A percentile compares a stretch with the other conserved stretches of the same genome.
phyloP scores from a whole-genome alignment of 1,284 basidiomycete genomes.

The Ceratobasidium sp. region DNA sequence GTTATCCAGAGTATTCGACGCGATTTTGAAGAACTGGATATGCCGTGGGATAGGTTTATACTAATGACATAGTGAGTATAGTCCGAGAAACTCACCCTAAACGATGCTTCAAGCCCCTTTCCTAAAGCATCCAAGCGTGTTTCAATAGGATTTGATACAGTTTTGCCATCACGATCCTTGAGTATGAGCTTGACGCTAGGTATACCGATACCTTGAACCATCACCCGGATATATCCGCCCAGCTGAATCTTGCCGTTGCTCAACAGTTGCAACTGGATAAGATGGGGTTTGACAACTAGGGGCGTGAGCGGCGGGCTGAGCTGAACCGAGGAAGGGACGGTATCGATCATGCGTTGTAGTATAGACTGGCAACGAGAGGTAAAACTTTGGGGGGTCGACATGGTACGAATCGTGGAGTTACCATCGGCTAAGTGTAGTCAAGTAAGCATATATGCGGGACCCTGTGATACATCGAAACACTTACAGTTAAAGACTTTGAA shows the following conservation, averaged over 20 bases:
- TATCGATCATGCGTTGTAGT: slow-evolving; percentile 9
- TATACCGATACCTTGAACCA: not conserved
- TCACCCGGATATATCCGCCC: not conserved
- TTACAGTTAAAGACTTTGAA: not conserved
- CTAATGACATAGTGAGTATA: not conserved
- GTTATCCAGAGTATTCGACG: not conserved
- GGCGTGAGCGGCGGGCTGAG: not conserved
- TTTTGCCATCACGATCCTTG: not conserved
- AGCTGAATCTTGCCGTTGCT: not conserved
- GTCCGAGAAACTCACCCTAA: not conserved
- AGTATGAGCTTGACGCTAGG: not conserved
- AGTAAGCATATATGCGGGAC: too few relatives aligned
- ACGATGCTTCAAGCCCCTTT: not conserved
- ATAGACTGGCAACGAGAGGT: not conserved
- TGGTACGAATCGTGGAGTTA: not conserved
- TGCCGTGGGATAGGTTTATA: not conserved
- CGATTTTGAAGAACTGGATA: not conserved
- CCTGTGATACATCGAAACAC: not conserved
- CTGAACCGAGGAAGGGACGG: not conserved
- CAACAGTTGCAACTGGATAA: not conserved
- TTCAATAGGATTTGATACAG: not conserved
- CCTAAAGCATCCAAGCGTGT: not conserved
- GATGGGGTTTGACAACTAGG: not conserved
- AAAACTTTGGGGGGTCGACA: not conserved
- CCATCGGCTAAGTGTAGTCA: not conserved